Conservation (phyloP, 108 stramenopile species). For the Pseudonitzschia pungens region DNA sequence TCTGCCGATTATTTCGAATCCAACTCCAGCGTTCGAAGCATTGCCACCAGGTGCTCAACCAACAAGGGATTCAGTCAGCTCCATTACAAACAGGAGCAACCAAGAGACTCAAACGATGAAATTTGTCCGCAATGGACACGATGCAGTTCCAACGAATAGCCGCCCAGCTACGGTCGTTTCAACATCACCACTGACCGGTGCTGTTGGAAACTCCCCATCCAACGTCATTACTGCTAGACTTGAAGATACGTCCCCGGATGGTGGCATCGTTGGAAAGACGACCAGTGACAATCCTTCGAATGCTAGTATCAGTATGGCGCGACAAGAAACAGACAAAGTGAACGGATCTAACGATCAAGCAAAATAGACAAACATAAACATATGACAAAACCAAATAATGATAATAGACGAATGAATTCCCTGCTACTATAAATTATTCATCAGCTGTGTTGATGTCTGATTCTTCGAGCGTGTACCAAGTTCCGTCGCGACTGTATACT, state of each 20-base stretch:
- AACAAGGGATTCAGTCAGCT: too few relatives aligned
- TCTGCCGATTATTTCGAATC: too few relatives aligned
- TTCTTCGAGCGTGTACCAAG: slow-evolving; percentile 59
- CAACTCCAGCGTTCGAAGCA: too few relatives aligned
- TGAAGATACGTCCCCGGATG: background rate
- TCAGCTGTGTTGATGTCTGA: slow-evolving; percentile 58
- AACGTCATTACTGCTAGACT: background rate
- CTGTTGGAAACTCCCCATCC: background rate
- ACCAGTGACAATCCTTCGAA: background rate
- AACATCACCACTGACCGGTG: background rate
- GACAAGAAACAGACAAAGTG: slow-evolving; percentile 4
- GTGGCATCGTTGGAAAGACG: background rate
- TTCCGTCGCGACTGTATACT: slow-evolving; percentile 58
- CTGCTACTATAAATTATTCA: slow-evolving; percentile 21
- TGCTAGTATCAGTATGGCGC: background rate
- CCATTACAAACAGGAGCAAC: too few relatives aligned
- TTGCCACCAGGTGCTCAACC: too few relatives aligned
- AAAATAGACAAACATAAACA: background rate
- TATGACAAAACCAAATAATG: background rate
- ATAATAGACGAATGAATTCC: background rate
- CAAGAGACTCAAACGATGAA: too few relatives aligned
- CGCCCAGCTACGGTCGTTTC: background rate
- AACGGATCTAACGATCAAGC: background rate
- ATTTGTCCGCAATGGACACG: too few relatives aligned
- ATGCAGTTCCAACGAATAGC: too few relatives aligned